A percentile compares a stretch with the other conserved stretches of the same genome.
Evolutionary conservation across 768 basidiomycete genomes (phyloP).

Genomic region (Amanita thiersii): DNA sequence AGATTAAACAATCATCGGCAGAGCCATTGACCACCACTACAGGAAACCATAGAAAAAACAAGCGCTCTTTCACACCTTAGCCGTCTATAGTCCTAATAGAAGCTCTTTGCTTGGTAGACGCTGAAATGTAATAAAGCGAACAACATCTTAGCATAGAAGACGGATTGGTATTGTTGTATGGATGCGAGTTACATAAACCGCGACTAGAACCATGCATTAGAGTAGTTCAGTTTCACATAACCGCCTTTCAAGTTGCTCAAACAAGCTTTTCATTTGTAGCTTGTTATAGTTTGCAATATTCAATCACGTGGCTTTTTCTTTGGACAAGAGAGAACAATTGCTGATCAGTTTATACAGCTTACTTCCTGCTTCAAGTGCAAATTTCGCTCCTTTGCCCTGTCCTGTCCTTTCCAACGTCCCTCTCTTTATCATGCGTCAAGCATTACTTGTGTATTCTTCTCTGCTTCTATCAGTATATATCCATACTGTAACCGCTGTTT

Average conservation of each 20-base stretch:
- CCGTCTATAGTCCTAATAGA: too few species aligned
- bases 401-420: too few species aligned
- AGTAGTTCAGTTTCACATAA: too few species aligned
- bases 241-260: too few species aligned
- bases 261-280: too few species aligned
- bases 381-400: background rate
- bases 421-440: background rate
- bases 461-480: slow-evolving; percentile 2
- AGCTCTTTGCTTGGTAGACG: too few species aligned
- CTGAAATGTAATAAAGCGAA: background rate
- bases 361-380: background rate
- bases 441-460: background rate
- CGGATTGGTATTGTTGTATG: too few species aligned
- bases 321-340: too few species aligned
- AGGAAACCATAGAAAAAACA: background rate
- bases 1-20: background rate
- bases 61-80: background rate
- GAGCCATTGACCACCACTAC: slow-evolving; percentile 1
- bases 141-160: background rate
- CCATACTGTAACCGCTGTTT: background rate
- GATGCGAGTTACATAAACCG: too few species aligned
- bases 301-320: too few species aligned
- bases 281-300: too few species aligned
- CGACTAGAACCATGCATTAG: too few species aligned
- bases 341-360: background rate